phyloP scores from a whole-genome alignment of 106 monocot species.

The Iris macrosiphon region DNA sequence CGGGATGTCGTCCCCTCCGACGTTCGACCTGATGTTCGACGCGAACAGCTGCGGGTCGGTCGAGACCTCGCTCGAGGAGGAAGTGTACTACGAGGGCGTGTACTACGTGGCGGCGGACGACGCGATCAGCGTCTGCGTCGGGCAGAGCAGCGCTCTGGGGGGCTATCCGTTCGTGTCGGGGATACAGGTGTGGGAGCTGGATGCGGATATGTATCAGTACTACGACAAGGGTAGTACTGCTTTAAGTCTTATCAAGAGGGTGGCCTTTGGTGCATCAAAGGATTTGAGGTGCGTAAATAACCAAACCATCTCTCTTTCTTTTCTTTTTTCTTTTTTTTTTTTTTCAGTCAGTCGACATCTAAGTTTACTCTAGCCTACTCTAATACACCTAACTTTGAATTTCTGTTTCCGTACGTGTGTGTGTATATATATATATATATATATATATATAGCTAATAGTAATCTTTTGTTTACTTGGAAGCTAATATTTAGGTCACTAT shows the following conservation, averaged over 20 bases:
- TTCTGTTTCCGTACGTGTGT: too few relatives aligned
- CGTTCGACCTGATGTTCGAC: constrained; percentile 29
- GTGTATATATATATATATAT: too few relatives aligned
- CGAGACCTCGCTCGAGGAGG: not conserved
- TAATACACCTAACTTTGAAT: too few relatives aligned
- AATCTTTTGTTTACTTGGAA: too few relatives aligned
- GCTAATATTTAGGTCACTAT: too few relatives aligned
- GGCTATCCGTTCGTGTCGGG: constrained; percentile 25
- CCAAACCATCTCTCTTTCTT: not conserved
- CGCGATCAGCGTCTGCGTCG: constrained; percentile 19
- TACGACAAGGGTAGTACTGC: not conserved
- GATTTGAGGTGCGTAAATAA: constrained; percentile 11
- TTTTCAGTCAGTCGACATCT: too few relatives aligned
- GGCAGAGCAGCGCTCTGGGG: not conserved
- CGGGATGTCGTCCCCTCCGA: constrained; percentile 19
- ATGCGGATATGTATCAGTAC: constrained; percentile 5
- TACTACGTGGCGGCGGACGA: constrained; percentile 7
- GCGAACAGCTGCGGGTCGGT: constrained; percentile 12
- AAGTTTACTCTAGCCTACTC: too few relatives aligned
- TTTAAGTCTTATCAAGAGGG: not conserved
- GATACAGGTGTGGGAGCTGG: constrained; percentile 20
- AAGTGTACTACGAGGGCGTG: constrained; percentile 1
- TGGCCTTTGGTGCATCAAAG: constrained; percentile 10
- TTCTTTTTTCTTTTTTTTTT: not conserved
- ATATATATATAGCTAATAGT: too few relatives aligned